Conservation (phyloP, 2,329 filamentous ascomycete species). For the Phialemoniopsis sp. region DNA sequence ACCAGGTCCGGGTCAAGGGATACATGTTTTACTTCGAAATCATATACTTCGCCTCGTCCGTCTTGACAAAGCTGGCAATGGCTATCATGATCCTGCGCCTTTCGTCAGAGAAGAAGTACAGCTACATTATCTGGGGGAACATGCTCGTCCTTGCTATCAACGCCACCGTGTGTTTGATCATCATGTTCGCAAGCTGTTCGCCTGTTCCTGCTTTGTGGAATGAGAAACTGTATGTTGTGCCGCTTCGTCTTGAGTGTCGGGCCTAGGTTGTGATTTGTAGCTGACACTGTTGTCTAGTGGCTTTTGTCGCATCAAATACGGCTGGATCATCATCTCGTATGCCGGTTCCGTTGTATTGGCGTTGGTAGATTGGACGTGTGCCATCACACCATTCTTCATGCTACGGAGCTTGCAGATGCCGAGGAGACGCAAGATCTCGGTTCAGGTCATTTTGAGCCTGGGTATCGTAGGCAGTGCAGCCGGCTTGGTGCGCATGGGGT, state of each 20-base stretch:
- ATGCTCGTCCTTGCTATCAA: slow-evolving; percentile 9
- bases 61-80: slow-evolving; percentile 14
- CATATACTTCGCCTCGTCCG: slow-evolving; percentile 15
- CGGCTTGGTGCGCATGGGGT: not conserved
- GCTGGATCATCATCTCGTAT: slow-evolving; percentile 10
- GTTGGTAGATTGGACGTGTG: slow-evolving; percentile 19
- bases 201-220: slow-evolving; percentile 15
- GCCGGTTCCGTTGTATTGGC: slow-evolving; percentile 15
- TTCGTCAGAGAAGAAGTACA: slow-evolving; percentile 5
- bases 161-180: slow-evolving; percentile 7
- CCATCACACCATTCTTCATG: slow-evolving; percentile 22
- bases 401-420: slow-evolving; percentile 18
- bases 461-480: slow-evolving; percentile 3
- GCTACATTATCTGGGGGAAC: slow-evolving; percentile 8
- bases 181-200: slow-evolving; percentile 13
- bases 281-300: not conserved
- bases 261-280: too few relatives aligned
- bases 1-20: slow-evolving; percentile 5
- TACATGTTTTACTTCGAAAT: slow-evolving; percentile 11
- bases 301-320: slow-evolving; percentile 4
- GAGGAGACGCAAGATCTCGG: slow-evolving; percentile 11
- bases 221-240: slow-evolving; percentile 9
- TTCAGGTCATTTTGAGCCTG: slow-evolving; percentile 4
- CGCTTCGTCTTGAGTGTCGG: too few relatives aligned
- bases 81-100: slow-evolving; percentile 13